Base-by-base conservation (phyloP, 208 protist species). In the Leishmania aethiopica region DNA sequence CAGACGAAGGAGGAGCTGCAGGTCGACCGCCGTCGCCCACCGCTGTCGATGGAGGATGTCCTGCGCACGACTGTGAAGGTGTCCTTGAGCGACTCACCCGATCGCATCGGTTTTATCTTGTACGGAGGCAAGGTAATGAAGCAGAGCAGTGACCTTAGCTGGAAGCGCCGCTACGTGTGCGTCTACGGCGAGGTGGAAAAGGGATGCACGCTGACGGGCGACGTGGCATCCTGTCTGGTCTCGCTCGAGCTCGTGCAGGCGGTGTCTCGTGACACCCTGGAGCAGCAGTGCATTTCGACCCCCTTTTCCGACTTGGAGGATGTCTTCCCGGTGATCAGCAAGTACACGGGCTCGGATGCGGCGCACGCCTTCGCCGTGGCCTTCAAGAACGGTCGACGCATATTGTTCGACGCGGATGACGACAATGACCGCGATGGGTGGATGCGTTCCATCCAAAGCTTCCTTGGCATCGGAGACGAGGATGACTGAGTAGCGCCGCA, bases 371-470 rank as follows among this genome's bases (percentile, higher is more conserved):
- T 95, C 47, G 92, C 92, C 0, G 90, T 95, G n/a, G 92, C 90
- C 42, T 95, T 93, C 78, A 95, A 92, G 62, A 92, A 87, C 8
- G 92, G 92, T 2, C 91, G 91, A 59, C 88, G 92, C 7, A 85
- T 95, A n/a, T 84, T 89, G 19, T 94, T 95, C 35, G 87, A 93
- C 78, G 90, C 90, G 13, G 83, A 82, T 53, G 83, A 85, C 64
- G 84, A 90, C 70, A 80, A 82, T 15, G 88, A 93, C 77, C 87
- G 92, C 17, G 86, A 90, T 72, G 84, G 70, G n/a, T 96, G 92
- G 92, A 96, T 96, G 90, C 81, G 81, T 0, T 90, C 91, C 51
- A 96, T 96, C 64, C 92, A 96, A 69, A 89, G 90, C 59, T 92
- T 90, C 15, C 88, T 96, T 67, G 92, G 92, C 42, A 92, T 94